Conservation (phyloP, 768 basidiomycete species). For the Tubosaeta sp. region DNA sequence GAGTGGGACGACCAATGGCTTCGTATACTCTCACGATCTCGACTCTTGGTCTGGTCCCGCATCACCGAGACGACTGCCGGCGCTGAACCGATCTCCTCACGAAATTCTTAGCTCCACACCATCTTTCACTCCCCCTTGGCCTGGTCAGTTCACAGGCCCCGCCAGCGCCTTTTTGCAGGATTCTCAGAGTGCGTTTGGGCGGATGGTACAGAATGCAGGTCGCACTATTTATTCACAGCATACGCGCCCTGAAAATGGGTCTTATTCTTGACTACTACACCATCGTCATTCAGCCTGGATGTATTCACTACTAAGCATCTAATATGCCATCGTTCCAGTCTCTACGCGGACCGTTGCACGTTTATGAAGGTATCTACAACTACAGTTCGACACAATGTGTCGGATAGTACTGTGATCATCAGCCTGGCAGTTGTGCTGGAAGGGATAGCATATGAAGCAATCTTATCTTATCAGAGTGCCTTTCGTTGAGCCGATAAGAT, state of each 20-base stretch:
- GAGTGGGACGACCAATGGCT: constrained; percentile 22
- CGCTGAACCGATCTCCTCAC: constrained; percentile 16
- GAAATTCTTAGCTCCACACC: constrained; percentile 20
- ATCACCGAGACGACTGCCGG: constrained; percentile 20
- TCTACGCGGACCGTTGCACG: background rate
- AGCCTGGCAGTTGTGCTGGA: background rate
- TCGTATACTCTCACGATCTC: constrained; percentile 13
- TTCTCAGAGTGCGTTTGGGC: constrained; percentile 37
- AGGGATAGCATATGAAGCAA: background rate
- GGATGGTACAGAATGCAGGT: constrained; percentile 45
- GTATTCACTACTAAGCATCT: constrained; percentile 19
- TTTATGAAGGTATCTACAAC: background rate
- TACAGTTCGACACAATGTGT: background rate
- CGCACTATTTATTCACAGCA: constrained; percentile 63
- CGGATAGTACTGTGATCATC: background rate
- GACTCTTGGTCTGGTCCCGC: constrained; percentile 24
- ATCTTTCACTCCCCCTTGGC: constrained; percentile 26
- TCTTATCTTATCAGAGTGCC: constrained; percentile 18
- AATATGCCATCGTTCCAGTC: constrained; percentile 9
- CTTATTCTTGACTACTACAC: constrained; percentile 20
- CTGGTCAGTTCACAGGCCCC: constrained; percentile 44
- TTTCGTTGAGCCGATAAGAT: background rate
- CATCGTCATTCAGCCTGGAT: constrained; percentile 12
- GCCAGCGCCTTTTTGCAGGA: constrained; percentile 49
- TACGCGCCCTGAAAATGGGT: constrained; percentile 33